Evolutionary conservation across 129 eudicot species (phyloP).

Genomic region (Logfia minima): DNA sequence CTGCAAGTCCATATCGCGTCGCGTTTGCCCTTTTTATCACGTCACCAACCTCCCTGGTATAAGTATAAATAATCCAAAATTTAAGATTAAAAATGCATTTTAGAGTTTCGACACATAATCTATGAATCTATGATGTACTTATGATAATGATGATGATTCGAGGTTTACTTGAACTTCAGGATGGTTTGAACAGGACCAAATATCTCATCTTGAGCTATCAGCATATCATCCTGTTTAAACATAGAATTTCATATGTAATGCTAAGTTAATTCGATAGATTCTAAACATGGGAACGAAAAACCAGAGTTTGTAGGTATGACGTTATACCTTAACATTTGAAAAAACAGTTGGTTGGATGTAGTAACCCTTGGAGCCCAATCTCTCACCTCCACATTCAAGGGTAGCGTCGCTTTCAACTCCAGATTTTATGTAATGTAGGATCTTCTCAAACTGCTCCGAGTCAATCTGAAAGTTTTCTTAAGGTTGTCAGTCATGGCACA

Average conservation of each 20-base stretch:
- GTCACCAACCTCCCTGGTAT: constrained; percentile 53
- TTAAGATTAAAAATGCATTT: not conserved
- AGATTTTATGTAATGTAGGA: constrained; percentile 64
- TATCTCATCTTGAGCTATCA: constrained; percentile 76
- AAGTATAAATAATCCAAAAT: not conserved
- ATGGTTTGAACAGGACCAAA: constrained; percentile 86
- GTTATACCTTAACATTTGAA: constrained; percentile 70
- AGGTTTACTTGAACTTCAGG: constrained; percentile 77
- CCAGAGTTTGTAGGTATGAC: not conserved
- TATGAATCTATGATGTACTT: not conserved
- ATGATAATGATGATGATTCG: not conserved
- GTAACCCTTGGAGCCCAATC: constrained; percentile 70
- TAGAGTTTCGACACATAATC: not conserved
- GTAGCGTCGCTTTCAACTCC: constrained; percentile 77
- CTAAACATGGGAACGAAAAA: not conserved
- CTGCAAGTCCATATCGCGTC: constrained; percentile 75
- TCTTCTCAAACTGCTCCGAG: constrained; percentile 71
- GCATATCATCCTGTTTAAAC: constrained; percentile 67
- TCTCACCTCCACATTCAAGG: constrained; percentile 84
- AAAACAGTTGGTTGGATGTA: constrained; percentile 83
- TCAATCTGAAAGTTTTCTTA: constrained; percentile 50
- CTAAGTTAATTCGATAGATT: not conserved
- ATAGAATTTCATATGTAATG: not conserved
- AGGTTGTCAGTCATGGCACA: not conserved
- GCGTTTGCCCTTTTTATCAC: constrained; percentile 71